Percentiles rank a stretch among this genome's conserved stretches.
Conservation (phyloP, 148 eudicot genomes). For the Chenopodium quinoa region DNA sequence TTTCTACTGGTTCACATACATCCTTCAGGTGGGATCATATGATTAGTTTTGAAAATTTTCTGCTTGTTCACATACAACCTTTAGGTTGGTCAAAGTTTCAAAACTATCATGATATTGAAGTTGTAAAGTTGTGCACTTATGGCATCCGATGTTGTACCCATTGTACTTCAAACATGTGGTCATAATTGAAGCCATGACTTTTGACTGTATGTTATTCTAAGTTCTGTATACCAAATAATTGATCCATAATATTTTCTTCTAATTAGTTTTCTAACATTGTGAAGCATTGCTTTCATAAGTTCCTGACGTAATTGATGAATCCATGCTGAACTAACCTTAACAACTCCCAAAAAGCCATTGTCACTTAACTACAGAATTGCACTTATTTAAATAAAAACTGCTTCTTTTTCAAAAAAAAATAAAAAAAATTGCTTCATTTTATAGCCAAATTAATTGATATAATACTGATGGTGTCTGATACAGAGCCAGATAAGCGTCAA, state of each 20-base stretch:
- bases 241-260: background rate
- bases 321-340: background rate
- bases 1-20: too few relatives aligned
- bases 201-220: background rate
- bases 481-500: slow-evolving; percentile 48
- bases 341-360: background rate
- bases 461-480: slow-evolving; percentile 2
- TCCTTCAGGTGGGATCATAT: too few relatives aligned
- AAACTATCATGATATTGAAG: background rate
- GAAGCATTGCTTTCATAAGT: background rate
- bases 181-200: background rate
- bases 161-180: background rate
- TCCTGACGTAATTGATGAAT: background rate
- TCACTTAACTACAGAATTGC: background rate
- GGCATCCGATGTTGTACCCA: background rate
- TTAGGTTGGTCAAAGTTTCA: background rate
- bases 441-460: background rate
- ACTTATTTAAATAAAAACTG: background rate
- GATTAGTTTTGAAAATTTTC: background rate
- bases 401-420: too few relatives aligned
- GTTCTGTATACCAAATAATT: background rate
- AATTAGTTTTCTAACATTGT: background rate
- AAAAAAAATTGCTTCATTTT: background rate
- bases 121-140: too few relatives aligned
- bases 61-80: background rate